Percentiles rank a stretch among this genome's conserved stretches.
These are phyloP conservation scores for Cairneyella variabilis DNA, from an alignment of 495 filamentous ascomycete genomes.

Conservation along the genomic window DNA sequence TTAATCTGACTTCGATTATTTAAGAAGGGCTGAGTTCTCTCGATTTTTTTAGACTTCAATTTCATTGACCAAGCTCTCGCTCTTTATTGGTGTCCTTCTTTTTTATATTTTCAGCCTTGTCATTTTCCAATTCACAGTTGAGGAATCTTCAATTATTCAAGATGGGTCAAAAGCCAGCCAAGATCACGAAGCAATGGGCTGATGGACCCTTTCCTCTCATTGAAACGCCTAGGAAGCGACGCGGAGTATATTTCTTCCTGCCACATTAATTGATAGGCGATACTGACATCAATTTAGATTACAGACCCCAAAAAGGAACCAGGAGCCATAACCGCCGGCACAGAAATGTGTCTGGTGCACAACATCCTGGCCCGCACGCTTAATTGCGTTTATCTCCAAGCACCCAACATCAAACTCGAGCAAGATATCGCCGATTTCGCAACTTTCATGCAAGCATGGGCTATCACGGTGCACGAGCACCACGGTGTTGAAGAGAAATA, in stretches of 20 bases:
- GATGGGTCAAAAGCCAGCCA: slow-evolving; percentile 16
- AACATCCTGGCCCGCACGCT: slow-evolving; percentile 46
- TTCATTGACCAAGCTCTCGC: too few relatives aligned
- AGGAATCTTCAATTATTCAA: not conserved
- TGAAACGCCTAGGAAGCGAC: slow-evolving; percentile 25
- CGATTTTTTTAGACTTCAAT: too few relatives aligned
- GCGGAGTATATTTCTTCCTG: slow-evolving; percentile 17
- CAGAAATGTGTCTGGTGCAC: slow-evolving; percentile 42
- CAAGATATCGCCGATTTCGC: slow-evolving; percentile 36
- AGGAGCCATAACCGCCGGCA: slow-evolving; percentile 27
- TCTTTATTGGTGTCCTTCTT: too few relatives aligned
- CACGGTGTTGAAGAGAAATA: slow-evolving; percentile 30
- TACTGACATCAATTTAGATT: too few relatives aligned
- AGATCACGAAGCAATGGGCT: slow-evolving; percentile 30
- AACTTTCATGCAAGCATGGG: slow-evolving; percentile 33
- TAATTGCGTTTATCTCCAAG: slow-evolving; percentile 47
- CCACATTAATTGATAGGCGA: not conserved
- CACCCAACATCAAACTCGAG: slow-evolving; percentile 31
- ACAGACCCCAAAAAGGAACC: slow-evolving; percentile 9
- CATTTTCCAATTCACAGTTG: too few relatives aligned
- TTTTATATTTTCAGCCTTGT: too few relatives aligned
- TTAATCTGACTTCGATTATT: too few relatives aligned
- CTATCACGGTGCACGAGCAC: slow-evolving; percentile 28
- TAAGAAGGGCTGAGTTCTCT: too few relatives aligned
- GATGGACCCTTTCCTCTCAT: slow-evolving; percentile 33